Conservation (phyloP, 225 moss, liverwort and hornwort species). For the Thuidium tamariscinum region DNA sequence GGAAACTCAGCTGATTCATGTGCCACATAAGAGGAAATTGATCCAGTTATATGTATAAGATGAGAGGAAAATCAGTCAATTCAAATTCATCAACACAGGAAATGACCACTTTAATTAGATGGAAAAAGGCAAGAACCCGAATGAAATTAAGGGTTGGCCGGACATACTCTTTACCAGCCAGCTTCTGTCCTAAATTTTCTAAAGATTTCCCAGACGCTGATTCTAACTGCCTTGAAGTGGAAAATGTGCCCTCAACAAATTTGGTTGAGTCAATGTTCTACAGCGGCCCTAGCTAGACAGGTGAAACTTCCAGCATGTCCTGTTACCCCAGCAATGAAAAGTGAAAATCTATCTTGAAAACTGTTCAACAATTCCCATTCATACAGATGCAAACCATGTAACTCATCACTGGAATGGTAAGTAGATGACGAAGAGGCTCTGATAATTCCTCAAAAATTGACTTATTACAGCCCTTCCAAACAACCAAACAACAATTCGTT, state of each 20-base stretch:
- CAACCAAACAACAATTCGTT: neutral
- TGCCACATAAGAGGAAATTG: no score
- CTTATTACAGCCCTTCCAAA: neutral
- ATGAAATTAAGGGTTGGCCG: no score
- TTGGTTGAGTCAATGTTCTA: neutral
- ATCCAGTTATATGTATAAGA: no score
- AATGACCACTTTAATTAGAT: no score
- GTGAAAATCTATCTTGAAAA: neutral
- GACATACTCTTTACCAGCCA: no score
- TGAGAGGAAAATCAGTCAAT: no score
- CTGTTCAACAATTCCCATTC: neutral
- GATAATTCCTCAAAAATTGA: neutral
- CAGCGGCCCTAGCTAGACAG: neutral
- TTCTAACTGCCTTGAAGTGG: neutral
- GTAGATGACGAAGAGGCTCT: neutral
- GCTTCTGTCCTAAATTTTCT: no score
- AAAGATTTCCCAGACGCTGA: no score
- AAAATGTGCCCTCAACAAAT: neutral
- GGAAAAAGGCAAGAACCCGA: no score
- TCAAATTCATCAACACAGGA: no score
- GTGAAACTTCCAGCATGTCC: neutral
- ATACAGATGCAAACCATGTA: neutral
- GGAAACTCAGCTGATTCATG: no score
- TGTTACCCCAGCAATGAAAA: neutral
- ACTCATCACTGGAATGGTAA: neutral